A percentile compares a stretch with the other conserved stretches of the same genome.
phyloP scores from a whole-genome alignment of 2,329 filamentous ascomycete genomes.

The Epichloe baconii region DNA sequence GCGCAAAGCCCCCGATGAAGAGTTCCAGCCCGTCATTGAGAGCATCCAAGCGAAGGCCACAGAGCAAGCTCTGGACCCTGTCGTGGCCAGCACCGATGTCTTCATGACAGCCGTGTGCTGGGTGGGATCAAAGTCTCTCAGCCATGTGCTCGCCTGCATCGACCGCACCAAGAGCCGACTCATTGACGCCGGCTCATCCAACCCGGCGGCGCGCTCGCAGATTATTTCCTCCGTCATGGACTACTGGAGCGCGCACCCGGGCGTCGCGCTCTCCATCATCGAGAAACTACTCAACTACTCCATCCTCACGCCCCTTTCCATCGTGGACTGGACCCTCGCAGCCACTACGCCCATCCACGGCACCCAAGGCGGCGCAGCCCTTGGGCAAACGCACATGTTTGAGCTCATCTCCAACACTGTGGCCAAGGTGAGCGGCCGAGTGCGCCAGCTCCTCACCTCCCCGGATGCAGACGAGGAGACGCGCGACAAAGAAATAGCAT shows the following conservation, averaged over 20 bases:
- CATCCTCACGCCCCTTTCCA: constrained; percentile 72
- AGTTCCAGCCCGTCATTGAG: constrained; percentile 71
- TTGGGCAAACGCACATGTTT: constrained; percentile 74
- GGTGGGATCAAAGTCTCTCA: constrained; percentile 89
- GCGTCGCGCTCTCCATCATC: constrained; percentile 80
- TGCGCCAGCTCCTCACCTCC: constrained; percentile 63
- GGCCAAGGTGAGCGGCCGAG: constrained; percentile 75
- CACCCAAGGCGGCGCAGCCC: constrained; percentile 44
- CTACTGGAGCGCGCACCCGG: constrained; percentile 89
- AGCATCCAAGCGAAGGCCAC: constrained; percentile 69
- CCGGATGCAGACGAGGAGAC: constrained; percentile 51
- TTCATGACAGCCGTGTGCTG: constrained; percentile 90
- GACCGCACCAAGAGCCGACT: constrained; percentile 88
- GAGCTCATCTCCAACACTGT: constrained; percentile 86
- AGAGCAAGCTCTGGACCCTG: constrained; percentile 59
- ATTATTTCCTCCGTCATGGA: constrained; percentile 82
- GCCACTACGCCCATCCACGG: constrained; percentile 36
- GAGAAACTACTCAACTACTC: constrained; percentile 97
- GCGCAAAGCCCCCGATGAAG: constrained; percentile 73
- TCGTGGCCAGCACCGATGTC: constrained; percentile 80
- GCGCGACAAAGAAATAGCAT: constrained; percentile 53
- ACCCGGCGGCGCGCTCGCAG: constrained; percentile 65
- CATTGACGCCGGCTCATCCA: constrained; percentile 61
- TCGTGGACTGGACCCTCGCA: constrained; percentile 80
- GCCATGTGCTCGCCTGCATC: constrained; percentile 89